Percentiles rank a stretch among this genome's conserved stretches.
Evolutionary conservation across 1,284 basidiomycete genomes (phyloP).

Genomic region (Ceratobasidium sp.): DNA sequence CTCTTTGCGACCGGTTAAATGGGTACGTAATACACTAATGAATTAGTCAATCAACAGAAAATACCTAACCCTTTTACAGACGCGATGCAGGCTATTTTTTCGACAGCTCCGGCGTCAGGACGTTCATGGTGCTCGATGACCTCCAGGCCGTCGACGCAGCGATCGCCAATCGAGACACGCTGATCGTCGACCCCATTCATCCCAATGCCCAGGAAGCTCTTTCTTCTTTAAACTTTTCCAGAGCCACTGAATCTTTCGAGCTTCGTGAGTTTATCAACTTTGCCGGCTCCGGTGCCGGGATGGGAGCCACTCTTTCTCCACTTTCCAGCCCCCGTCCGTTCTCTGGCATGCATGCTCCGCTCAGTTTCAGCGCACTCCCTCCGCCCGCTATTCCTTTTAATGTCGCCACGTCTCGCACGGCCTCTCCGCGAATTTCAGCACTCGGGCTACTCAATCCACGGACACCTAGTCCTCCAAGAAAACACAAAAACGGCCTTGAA

Average conservation of each 20-base stretch:
- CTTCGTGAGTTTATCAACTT: constrained; percentile 37
- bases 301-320: constrained; percentile 39
- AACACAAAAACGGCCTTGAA: constrained; percentile 17
- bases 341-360: constrained; percentile 21
- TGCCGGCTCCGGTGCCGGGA: constrained; percentile 33
- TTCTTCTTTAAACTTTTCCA: constrained; percentile 17
- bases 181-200: constrained; percentile 35
- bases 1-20: constrained; percentile 35
- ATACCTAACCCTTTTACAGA: background rate
- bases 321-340: constrained; percentile 34
- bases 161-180: constrained; percentile 38
- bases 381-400: constrained; percentile 26
- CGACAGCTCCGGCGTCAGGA: constrained; percentile 32
- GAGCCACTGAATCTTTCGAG: constrained; percentile 34
- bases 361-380: constrained; percentile 34
- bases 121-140: constrained; percentile 30
- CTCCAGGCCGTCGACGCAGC: constrained; percentile 21
- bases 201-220: constrained; percentile 22
- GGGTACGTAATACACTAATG: no score
- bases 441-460: constrained; percentile 34
- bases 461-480: constrained; percentile 37
- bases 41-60: no score
- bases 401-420: background rate
- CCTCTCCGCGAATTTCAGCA: constrained; percentile 31
- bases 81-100: constrained; percentile 39